A percentile compares a stretch with the other conserved stretches of the same genome.
phyloP scores from a whole-genome alignment of 2,329 filamentous ascomycete genomes.

The Chrysoporthe cubensis region DNA sequence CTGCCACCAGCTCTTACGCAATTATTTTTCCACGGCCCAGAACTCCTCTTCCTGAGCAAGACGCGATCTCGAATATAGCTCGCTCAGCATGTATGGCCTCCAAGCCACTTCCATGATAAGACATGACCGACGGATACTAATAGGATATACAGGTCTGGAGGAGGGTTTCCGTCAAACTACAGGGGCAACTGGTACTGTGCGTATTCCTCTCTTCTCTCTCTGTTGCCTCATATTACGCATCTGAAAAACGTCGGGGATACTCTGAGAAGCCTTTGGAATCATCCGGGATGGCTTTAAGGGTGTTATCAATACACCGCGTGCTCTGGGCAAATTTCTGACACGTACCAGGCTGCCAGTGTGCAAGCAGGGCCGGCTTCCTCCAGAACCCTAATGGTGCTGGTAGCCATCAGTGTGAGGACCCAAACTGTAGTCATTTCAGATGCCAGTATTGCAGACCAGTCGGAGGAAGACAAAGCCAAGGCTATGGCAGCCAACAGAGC shows the following conservation, averaged over 20 bases:
- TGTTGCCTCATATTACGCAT: not conserved
- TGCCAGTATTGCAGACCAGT: not conserved
- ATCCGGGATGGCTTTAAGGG: not conserved
- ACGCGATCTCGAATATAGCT: not conserved
- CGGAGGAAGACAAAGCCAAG: not conserved
- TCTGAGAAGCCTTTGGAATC: not conserved
- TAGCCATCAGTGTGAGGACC: not conserved
- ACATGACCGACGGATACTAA: not conserved
- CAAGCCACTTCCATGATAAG: not conserved
- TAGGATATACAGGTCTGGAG: not conserved
- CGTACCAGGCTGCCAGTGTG: constrained; percentile 2
- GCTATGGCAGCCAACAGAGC: not conserved
- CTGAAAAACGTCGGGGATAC: not conserved
- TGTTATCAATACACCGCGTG: not conserved
- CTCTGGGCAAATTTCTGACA: not conserved
- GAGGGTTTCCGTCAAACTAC: not conserved
- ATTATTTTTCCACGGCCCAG: not conserved
- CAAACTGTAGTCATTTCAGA: not conserved
- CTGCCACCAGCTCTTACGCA: not conserved
- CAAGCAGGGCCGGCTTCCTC: not conserved
- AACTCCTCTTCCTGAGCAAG: not conserved
- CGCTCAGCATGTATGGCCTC: not conserved
- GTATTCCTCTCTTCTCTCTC: not conserved
- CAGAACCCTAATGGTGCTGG: not conserved
- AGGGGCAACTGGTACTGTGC: not conserved